Evolutionary conservation across 2,329 filamentous ascomycete species (phyloP).

Genomic region (Eutypa lata): DNA sequence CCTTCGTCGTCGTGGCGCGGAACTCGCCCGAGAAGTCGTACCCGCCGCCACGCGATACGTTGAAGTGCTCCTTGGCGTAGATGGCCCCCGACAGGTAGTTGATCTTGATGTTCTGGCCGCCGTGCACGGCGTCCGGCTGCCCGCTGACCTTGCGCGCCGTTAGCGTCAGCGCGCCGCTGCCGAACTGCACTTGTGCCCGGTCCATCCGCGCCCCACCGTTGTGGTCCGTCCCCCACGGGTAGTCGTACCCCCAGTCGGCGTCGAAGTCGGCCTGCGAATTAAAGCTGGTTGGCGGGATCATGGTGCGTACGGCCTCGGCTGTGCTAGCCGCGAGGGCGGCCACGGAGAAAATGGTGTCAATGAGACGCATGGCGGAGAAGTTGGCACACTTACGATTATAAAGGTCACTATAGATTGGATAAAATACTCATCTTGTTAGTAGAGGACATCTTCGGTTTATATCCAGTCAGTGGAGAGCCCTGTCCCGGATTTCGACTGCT

Average conservation of each 20-base stretch:
- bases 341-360: constrained; percentile 6
- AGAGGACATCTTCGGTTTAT: neutral
- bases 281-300: constrained; percentile 38
- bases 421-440: neutral
- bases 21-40: constrained; percentile 41
- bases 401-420: neutral
- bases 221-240: constrained; percentile 57
- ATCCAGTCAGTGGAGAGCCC: no score
- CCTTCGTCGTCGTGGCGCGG: constrained; percentile 35
- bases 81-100: constrained; percentile 50
- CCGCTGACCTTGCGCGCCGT: constrained; percentile 43
- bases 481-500: no score
- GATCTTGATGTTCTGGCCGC: constrained; percentile 40
- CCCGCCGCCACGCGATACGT: constrained; percentile 33
- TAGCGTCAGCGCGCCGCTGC: constrained; percentile 40
- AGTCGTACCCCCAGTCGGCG: constrained; percentile 48
- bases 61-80: constrained; percentile 37
- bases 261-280: constrained; percentile 36
- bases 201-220: constrained; percentile 57
- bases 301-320: constrained; percentile 27
- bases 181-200: constrained; percentile 40
- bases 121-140: constrained; percentile 34
- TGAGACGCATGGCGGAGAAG: constrained; percentile 5
- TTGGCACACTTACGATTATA: neutral
- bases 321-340: constrained; percentile 17